Evolutionary conservation across 768 basidiomycete species (phyloP).

Genomic region (Suillus sp.): DNA sequence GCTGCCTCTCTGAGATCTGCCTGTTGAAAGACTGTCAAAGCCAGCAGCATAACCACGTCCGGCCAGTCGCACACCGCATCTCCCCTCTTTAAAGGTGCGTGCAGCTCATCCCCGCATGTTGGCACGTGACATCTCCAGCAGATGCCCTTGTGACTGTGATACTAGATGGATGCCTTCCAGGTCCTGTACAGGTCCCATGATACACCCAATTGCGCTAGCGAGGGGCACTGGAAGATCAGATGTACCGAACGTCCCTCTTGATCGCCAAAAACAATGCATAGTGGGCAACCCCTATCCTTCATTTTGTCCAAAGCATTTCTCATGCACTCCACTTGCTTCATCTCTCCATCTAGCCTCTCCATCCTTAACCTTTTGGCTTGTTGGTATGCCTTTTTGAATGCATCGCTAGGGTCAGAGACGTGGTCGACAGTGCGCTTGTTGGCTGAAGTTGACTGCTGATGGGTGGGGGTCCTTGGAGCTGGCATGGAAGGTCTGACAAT

Average conservation of each 20-base stretch:
- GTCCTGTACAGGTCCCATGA: background rate
- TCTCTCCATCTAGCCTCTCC: background rate
- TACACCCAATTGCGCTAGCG: background rate
- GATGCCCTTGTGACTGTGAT: slow-evolving; percentile 14
- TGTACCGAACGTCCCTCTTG: background rate
- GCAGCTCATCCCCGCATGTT: slow-evolving; percentile 3
- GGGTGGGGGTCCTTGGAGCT: background rate
- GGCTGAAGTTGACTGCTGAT: background rate
- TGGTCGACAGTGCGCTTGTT: background rate
- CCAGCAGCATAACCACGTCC: slow-evolving; percentile 5
- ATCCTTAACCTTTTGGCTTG: background rate
- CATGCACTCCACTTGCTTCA: background rate
- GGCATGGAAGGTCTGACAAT: too few species aligned
- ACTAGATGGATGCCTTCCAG: slow-evolving; percentile 9
- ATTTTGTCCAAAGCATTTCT: background rate
- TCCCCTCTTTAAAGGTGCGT: background rate
- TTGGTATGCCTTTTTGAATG: background rate
- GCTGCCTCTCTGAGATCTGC: background rate
- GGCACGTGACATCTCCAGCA: slow-evolving; percentile 18
- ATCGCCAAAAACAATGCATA: background rate
- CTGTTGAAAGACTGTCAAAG: background rate
- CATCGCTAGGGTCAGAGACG: background rate
- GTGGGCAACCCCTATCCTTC: background rate
- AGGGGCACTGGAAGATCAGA: background rate
- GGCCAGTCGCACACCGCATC: background rate